Evolutionary conservation across 2,329 filamentous ascomycete species (phyloP).

Genomic region (Botrytis aclada): DNA sequence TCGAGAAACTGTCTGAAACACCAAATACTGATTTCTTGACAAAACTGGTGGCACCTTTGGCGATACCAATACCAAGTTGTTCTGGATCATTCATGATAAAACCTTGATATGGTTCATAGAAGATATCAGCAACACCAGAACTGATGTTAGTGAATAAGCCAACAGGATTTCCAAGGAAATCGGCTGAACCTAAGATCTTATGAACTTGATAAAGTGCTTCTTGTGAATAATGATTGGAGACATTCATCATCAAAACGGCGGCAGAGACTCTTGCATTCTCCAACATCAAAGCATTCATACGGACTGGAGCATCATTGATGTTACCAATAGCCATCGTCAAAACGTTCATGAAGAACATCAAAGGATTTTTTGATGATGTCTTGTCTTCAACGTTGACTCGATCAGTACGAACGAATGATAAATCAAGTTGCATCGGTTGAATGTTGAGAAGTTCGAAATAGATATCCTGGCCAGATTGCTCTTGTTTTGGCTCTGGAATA

Average conservation of each 20-base stretch:
- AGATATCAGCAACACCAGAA: conserved; percentile 95
- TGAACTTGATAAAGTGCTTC: conserved; percentile 95
- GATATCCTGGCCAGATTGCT: conserved; percentile 84
- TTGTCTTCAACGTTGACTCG: conserved; percentile 95
- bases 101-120: conserved; percentile 98
- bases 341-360: conserved; percentile 99
- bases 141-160: conserved; percentile 98
- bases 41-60: conserved; percentile 93
- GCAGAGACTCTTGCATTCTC: conserved; percentile 94
- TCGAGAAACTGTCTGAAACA: conserved; percentile 94
- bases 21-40: conserved; percentile 99
- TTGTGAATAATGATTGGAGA: conserved; percentile 94
- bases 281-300: conserved; percentile 87
- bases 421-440: conserved; percentile 95
- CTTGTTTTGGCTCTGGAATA: conserved; percentile 85
- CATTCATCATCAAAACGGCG: conserved; percentile 76
- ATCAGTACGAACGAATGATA: conserved; percentile 96
- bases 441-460: conserved; percentile 98
- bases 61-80: conserved; percentile 90
- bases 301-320: conserved; percentile 94
- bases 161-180: conserved; percentile 96
- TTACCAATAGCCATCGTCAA: conserved; percentile 99
- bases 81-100: conserved; percentile 90
- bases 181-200: conserved; percentile 93
- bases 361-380: conserved; percentile 81